A percentile compares a stretch with the other conserved stretches of the same genome.
Evolutionary conservation across 2,329 filamentous ascomycete species (phyloP).

Genomic region (Cryphonectria naterciae): DNA sequence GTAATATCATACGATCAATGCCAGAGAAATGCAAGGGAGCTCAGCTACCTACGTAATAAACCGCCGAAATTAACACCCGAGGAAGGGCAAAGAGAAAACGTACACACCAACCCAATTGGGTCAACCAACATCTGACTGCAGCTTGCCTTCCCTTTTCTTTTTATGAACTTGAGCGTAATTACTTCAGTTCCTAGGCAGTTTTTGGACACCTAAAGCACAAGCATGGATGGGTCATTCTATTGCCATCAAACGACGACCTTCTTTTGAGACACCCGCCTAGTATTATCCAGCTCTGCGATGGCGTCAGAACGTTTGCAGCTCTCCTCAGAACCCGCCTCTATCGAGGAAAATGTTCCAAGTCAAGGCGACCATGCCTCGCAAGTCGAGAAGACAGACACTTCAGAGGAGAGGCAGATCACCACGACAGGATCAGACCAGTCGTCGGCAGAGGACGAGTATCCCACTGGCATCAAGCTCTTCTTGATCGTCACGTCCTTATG

Average conservation of each 20-base stretch:
- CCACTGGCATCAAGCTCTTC: slow-evolving; percentile 43
- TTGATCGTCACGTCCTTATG: slow-evolving; percentile 52
- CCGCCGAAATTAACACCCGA: slow-evolving; percentile 1
- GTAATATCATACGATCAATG: neutral
- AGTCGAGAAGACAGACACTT: neutral
- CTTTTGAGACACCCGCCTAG: neutral
- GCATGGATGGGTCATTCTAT: neutral
- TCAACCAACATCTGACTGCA: neutral
- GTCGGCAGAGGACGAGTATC: slow-evolving; percentile 36
- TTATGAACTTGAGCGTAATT: neutral
- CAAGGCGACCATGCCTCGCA: slow-evolving; percentile 1
- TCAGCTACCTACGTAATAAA: slow-evolving; percentile 1
- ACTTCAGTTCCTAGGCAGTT: neutral
- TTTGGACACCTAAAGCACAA: neutral
- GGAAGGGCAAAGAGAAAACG: neutral
- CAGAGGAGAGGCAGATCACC: neutral
- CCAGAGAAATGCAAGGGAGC: neutral
- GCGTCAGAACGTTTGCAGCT: neutral
- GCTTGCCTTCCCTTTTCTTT: neutral
- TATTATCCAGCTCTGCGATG: neutral
- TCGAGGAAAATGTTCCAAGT: neutral
- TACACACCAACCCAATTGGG: neutral
- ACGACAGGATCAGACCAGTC: neutral
- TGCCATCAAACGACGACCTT: neutral
- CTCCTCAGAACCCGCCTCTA: neutral